Evolutionary conservation across 176 grass and related monocot genomes (phyloP).

Genomic region (Oryza glumipatula): DNA sequence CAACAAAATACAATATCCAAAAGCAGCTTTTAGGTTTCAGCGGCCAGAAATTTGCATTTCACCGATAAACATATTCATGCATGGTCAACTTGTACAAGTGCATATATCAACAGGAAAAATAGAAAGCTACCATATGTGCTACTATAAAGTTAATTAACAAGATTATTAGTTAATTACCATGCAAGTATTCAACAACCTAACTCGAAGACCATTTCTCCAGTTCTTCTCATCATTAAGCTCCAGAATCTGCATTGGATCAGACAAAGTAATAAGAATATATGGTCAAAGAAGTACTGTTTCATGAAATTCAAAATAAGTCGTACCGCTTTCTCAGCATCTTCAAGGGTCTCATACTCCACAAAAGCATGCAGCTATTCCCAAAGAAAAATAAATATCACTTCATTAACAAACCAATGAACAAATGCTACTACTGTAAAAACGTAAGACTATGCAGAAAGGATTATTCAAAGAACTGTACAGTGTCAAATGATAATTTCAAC

Average conservation of each 20-base stretch:
- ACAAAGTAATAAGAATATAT: background rate
- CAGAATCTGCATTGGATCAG: constrained; percentile 52
- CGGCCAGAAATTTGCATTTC: background rate
- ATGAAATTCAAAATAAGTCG: constrained; percentile 43
- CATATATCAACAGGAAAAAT: background rate
- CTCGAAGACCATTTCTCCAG: constrained; percentile 73
- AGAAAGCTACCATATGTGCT: background rate
- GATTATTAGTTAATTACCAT: constrained; percentile 44
- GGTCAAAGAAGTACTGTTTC: background rate
- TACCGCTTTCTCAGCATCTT: constrained; percentile 76
- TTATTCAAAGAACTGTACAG: background rate
- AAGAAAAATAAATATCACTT: background rate
- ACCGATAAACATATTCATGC: background rate
- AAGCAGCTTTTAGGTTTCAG: background rate
- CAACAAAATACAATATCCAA: background rate
- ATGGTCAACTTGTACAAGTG: background rate
- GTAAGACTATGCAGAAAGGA: background rate
- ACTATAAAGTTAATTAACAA: constrained; percentile 8
- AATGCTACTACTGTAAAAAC: constrained; percentile 13
- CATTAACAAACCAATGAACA: constrained; percentile 33
- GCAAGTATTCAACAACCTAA: constrained; percentile 60
- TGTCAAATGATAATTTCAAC: constrained; percentile 3
- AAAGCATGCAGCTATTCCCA: constrained; percentile 71
- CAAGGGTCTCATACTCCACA: constrained; percentile 60
- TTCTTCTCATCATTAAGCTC: constrained; percentile 73